Evolutionary conservation across 2,329 filamentous ascomycete species (phyloP).

Genomic region (Harringtonia aguacate): DNA sequence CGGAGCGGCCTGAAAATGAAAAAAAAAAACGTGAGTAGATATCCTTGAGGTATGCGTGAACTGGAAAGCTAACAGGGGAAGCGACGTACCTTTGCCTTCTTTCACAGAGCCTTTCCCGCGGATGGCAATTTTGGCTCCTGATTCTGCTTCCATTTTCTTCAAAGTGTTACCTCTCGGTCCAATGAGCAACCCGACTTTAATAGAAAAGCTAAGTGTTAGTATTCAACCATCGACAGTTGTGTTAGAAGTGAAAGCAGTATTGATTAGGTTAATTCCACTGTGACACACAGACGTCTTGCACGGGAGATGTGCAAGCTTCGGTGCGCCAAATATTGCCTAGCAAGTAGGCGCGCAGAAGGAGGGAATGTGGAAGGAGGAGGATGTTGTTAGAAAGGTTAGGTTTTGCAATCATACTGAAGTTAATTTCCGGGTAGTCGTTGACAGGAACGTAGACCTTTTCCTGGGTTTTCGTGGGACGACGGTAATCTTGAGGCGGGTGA

Average conservation of each 20-base stretch:
- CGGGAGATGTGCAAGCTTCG: conserved; percentile 13
- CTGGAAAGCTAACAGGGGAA: too few species aligned
- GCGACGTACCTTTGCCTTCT: conserved; percentile 67
- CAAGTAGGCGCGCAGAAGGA: conserved; percentile 7
- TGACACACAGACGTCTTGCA: conserved; percentile 19
- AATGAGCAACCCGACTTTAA: conserved; percentile 99
- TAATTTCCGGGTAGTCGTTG: conserved; percentile 99
- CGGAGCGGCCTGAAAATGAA: conserved; percentile 72
- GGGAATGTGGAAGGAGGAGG: conserved; percentile 6
- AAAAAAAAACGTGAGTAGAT: neutral
- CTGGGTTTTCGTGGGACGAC: conserved; percentile 97
- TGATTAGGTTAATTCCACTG: conserved; percentile 16
- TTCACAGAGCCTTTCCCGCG: conserved; percentile 99
- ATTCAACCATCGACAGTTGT: conserved; percentile 20
- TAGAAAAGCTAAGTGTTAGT: conserved; percentile 86
- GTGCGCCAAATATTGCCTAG: conserved; percentile 26
- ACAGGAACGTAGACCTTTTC: conserved; percentile 99
- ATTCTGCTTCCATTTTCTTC: conserved; percentile 99
- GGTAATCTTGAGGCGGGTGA: conserved; percentile 95
- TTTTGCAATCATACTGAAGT: conserved; percentile 99
- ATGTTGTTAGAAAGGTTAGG: conserved; percentile 68
- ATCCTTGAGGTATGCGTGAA: too few species aligned
- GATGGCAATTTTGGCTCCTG: conserved; percentile 96
- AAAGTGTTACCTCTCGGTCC: conserved; percentile 98
- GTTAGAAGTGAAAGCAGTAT: neutral